Evolutionary conservation across 768 basidiomycete species (phyloP).

Genomic region (Tricholoma matsutake): DNA sequence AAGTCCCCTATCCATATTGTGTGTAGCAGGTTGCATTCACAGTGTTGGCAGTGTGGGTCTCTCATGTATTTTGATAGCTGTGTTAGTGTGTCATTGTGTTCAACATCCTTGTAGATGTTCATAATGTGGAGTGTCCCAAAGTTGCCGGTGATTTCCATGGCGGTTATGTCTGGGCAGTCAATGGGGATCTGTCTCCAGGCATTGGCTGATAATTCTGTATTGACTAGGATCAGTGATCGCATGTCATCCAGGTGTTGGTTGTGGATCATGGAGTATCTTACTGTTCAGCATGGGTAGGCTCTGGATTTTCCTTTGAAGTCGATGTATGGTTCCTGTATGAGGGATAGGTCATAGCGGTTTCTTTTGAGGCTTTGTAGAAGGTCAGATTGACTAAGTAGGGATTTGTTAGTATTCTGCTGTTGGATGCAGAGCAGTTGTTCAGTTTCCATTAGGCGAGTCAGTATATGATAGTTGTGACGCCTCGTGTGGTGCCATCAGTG

Average conservation of each 20-base stretch:
- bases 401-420: no score
- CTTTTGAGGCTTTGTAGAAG: neutral
- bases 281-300: neutral
- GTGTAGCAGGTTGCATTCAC: neutral
- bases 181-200: no score
- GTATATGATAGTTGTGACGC: no score
- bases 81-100: neutral
- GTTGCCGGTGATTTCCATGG: no score
- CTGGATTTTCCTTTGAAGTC: no score
- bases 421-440: neutral
- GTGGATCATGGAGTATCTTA: constrained; percentile 4
- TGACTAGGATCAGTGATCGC: no score
- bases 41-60: neutral
- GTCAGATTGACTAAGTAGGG: no score
- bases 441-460: neutral
- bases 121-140: no score
- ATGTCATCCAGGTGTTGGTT: neutral
- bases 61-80: neutral
- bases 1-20: no score
- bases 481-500: no score
- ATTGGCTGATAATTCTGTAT: no score
- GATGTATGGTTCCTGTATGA: neutral
- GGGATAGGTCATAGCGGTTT: neutral
- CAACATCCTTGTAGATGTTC: neutral
- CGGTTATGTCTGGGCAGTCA: no score